phyloP scores from a whole-genome alignment of 129 eudicot species.

The Flaveria robusta region DNA sequence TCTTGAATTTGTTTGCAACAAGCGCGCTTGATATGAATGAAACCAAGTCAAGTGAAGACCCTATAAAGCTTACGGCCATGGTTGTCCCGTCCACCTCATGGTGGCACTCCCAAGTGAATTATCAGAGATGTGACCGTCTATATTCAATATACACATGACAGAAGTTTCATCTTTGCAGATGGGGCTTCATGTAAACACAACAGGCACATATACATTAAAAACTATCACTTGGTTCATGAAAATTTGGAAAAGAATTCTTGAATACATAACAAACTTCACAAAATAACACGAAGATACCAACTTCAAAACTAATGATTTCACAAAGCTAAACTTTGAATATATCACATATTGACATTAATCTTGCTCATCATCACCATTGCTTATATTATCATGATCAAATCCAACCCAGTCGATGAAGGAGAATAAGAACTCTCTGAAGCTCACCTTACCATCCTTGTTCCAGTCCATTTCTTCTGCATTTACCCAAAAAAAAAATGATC shows the following conservation, averaged over 20 bases:
- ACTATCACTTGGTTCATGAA: not conserved
- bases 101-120: not conserved
- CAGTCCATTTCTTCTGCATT: slow-evolving; percentile 71
- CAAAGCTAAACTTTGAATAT: slow-evolving; percentile 11
- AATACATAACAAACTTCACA: slow-evolving; percentile 4
- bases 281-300: slow-evolving; percentile 2
- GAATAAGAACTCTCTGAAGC: slow-evolving; percentile 60
- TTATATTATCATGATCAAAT: slow-evolving; percentile 13
- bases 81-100: not conserved
- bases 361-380: slow-evolving; percentile 10
- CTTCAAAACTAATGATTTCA: not conserved
- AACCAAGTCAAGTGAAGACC: not conserved
- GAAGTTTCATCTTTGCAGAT: not conserved
- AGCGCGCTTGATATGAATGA: not conserved
- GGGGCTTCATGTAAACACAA: not conserved
- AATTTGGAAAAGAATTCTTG: not conserved
- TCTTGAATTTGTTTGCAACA: too few relatives aligned
- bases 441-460: slow-evolving; percentile 62
- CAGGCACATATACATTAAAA: slow-evolving; percentile 3
- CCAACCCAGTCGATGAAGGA: slow-evolving; percentile 45
- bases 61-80: not conserved
- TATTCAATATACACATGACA: not conserved
- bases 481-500: not conserved
- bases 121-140: not conserved
- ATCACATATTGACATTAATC: slow-evolving; percentile 10